Conservation (phyloP, 805 yeast species). For the Yarrowia porcina region DNA sequence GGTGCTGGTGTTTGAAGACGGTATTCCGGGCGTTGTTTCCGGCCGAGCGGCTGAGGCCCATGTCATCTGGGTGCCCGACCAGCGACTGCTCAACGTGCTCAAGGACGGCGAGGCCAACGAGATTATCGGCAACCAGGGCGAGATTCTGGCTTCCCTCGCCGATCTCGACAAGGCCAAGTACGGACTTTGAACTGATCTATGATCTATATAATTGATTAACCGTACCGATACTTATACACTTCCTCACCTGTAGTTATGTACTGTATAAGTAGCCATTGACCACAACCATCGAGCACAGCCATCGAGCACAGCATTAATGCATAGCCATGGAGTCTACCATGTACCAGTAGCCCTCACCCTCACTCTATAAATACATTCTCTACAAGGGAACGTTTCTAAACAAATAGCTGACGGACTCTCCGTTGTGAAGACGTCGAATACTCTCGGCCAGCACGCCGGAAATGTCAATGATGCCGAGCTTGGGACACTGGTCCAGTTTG, state of each 20-base stretch:
- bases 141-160: conserved; percentile 49
- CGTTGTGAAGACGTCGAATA: conserved; percentile 91
- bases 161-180: conserved; percentile 52
- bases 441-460: conserved; percentile 89
- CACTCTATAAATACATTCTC: conserved; percentile 23
- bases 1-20: conserved; percentile 92
- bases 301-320: too few relatives aligned
- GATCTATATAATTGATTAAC: too few relatives aligned
- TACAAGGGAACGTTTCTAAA: conserved; percentile 62
- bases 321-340: not conserved
- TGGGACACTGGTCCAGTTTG: conserved; percentile 56
- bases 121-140: conserved; percentile 55
- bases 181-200: conserved; percentile 27
- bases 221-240: too few relatives aligned
- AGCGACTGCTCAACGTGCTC: conserved; percentile 58
- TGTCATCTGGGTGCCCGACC: conserved; percentile 95
- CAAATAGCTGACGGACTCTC: conserved; percentile 88
- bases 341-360: not conserved
- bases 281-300: too few relatives aligned
- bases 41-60: conserved; percentile 79
- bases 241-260: too few relatives aligned
- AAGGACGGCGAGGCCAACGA: conserved; percentile 47
- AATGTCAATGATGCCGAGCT: conserved; percentile 76
- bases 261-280: too few relatives aligned
- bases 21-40: conserved; percentile 83